phyloP scores from a whole-genome alignment of 306 rosid species.

The Senna tora region DNA sequence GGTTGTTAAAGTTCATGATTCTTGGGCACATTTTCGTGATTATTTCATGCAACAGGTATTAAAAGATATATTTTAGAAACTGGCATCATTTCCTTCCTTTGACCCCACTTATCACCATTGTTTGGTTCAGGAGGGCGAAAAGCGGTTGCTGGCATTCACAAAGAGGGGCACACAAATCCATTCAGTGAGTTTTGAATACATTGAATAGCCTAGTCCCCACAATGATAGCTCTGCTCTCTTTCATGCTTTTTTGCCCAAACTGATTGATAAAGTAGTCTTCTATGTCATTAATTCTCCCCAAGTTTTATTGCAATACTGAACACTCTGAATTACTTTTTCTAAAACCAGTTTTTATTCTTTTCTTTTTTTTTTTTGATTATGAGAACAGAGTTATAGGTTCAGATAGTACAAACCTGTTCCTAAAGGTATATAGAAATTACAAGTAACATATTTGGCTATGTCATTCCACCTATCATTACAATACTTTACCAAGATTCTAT shows the following conservation, averaged over 20 bases:
- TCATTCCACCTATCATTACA: too few relatives aligned
- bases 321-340: background rate
- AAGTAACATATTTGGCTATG: too few relatives aligned
- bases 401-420: too few relatives aligned
- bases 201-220: constrained; percentile 28
- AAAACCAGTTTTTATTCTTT: background rate
- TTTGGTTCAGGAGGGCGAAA: constrained; percentile 77
- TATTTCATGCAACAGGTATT: constrained; percentile 79
- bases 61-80: constrained; percentile 8
- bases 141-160: constrained; percentile 92
- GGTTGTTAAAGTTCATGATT: constrained; percentile 82
- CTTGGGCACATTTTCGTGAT: constrained; percentile 80
- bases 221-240: constrained; percentile 24
- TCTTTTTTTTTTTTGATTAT: too few relatives aligned
- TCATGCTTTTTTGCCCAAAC: constrained; percentile 2
- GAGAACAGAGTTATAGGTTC: too few relatives aligned
- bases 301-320: constrained; percentile 15
- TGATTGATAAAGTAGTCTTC: constrained; percentile 16
- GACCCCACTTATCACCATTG: constrained; percentile 26
- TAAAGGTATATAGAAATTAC: too few relatives aligned
- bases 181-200: constrained; percentile 56
- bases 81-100: constrained; percentile 14
- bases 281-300: background rate
- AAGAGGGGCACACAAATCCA: constrained; percentile 85
- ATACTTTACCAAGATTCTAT: too few relatives aligned